A percentile compares a stretch with the other conserved stretches of the same genome.
These are phyloP conservation scores for Camelina neglecta DNA, from an alignment of 345 rosid species.

Conservation along the genomic window DNA sequence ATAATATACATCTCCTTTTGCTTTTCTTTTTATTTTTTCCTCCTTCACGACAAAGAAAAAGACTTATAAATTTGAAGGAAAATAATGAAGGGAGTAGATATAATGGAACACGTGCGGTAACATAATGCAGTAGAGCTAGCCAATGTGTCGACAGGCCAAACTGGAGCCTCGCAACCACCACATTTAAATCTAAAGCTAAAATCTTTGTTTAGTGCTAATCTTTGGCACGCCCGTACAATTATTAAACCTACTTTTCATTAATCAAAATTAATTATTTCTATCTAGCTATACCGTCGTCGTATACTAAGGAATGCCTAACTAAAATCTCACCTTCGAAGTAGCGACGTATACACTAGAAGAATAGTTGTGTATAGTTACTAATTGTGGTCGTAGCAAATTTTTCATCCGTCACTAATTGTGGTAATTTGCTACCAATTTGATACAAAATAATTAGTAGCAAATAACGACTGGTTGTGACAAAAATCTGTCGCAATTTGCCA, in stretches of 20 bases:
- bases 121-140: constrained; percentile 42
- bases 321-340: background rate
- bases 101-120: constrained; percentile 45
- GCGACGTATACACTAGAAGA: background rate
- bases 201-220: constrained; percentile 37
- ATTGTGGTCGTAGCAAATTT: too few species aligned
- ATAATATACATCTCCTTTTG: constrained; percentile 10
- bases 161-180: constrained; percentile 44
- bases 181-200: constrained; percentile 35
- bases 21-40: background rate
- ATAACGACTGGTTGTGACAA: too few species aligned
- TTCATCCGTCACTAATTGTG: too few species aligned
- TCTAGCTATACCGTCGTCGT: background rate
- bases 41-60: constrained; percentile 30
- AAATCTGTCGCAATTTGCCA: too few species aligned
- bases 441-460: too few species aligned
- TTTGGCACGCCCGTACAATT: constrained; percentile 44
- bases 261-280: background rate
- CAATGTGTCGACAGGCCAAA: constrained; percentile 45
- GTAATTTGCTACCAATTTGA: too few species aligned
- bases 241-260: constrained; percentile 36
- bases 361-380: too few species aligned
- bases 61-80: constrained; percentile 17
- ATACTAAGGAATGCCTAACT: background rate
- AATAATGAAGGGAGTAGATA: constrained; percentile 38